phyloP scores from a whole-genome alignment of 495 filamentous ascomycete genomes.

The Podospora pseudoanserina region DNA sequence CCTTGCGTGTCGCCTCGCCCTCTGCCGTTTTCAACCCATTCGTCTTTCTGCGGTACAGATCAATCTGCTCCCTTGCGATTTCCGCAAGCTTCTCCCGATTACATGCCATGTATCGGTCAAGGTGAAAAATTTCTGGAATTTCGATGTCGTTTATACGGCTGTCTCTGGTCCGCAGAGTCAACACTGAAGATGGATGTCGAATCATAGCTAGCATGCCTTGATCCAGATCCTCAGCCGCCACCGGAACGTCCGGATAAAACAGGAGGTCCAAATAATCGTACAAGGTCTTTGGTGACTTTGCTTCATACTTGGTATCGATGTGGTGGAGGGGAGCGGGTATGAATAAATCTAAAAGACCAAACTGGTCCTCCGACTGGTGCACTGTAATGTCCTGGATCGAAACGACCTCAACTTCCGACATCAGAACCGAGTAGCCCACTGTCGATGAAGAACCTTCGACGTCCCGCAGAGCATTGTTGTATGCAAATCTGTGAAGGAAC shows the following conservation, averaged over 20 bases:
- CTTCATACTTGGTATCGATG: slow-evolving; percentile 4
- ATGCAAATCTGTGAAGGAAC: slow-evolving; percentile 19
- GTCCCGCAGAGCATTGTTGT: background rate
- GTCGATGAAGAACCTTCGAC: background rate
- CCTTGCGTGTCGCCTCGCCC: background rate
- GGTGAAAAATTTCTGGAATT: slow-evolving; percentile 68
- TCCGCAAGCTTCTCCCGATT: slow-evolving; percentile 49
- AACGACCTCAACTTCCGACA: slow-evolving; percentile 17
- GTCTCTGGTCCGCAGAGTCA: slow-evolving; percentile 53
- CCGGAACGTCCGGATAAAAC: slow-evolving; percentile 51
- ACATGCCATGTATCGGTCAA: slow-evolving; percentile 69
- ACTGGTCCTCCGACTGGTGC: slow-evolving; percentile 22
- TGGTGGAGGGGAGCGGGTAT: background rate
- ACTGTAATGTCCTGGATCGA: background rate
- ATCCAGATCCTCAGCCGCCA: slow-evolving; percentile 31
- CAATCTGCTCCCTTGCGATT: slow-evolving; percentile 38
- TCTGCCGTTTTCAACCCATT: background rate
- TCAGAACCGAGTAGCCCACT: slow-evolving; percentile 1
- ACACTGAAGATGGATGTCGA: slow-evolving; percentile 59
- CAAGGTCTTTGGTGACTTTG: slow-evolving; percentile 46
- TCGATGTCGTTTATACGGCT: slow-evolving; percentile 47
- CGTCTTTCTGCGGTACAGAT: slow-evolving; percentile 21
- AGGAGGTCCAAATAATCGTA: slow-evolving; percentile 70
- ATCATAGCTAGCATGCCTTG: slow-evolving; percentile 49
- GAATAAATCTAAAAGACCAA: slow-evolving; percentile 40